Conservation (phyloP, 352 stramenopile species). For the Phytopythium sindhum region DNA sequence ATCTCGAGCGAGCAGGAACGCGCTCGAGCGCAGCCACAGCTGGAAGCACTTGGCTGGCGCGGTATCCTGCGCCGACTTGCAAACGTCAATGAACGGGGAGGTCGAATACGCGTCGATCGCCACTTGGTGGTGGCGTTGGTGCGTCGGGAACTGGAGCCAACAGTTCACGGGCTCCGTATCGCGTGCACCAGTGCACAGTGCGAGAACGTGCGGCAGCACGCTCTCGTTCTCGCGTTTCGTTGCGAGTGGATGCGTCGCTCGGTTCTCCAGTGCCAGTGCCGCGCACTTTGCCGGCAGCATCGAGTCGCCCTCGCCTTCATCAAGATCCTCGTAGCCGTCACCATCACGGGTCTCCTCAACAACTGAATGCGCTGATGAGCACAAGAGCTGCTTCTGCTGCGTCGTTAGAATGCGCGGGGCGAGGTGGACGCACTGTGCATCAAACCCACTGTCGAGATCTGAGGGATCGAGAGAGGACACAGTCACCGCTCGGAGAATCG, state of each 20-base stretch:
- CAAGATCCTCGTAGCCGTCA: background rate
- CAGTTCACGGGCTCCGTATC: slow-evolving; percentile 34
- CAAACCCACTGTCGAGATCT: background rate
- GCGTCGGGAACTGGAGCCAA: slow-evolving; percentile 30
- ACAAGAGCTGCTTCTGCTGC: slow-evolving; percentile 27
- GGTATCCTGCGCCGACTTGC: slow-evolving; percentile 25
- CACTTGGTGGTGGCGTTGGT: slow-evolving; percentile 15
- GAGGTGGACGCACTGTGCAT: background rate
- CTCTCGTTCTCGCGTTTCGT: slow-evolving; percentile 3
- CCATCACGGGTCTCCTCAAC: background rate
- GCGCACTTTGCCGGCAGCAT: background rate
- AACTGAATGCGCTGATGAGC: background rate
- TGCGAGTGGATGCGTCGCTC: background rate
- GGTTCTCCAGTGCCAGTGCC: background rate
- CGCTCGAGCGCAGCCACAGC: slow-evolving; percentile 28
- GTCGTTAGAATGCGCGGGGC: slow-evolving; percentile 23
- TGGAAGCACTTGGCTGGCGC: slow-evolving; percentile 31
- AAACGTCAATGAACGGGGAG: slow-evolving; percentile 28
- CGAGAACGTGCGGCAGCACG: slow-evolving; percentile 19
- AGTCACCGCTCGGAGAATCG: background rate
- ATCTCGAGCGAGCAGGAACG: slow-evolving; percentile 16
- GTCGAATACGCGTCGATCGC: background rate
- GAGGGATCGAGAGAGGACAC: background rate
- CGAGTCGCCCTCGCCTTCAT: background rate
- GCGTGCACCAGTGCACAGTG: slow-evolving; percentile 19